Percentiles rank a stretch among this genome's conserved stretches.
phyloP scores from a whole-genome alignment of 2,329 filamentous ascomycete species.

The Rutstroemia sp. region DNA sequence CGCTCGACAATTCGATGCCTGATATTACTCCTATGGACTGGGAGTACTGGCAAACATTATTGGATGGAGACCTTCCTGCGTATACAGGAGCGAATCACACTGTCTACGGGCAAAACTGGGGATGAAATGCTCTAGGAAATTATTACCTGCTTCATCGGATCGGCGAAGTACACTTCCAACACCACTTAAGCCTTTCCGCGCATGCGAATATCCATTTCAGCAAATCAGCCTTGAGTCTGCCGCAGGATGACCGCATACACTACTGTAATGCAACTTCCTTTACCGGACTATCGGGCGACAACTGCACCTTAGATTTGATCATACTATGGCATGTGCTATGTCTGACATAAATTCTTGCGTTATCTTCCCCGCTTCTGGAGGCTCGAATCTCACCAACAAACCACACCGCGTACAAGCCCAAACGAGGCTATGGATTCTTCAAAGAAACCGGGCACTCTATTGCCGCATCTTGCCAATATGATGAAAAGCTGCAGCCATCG shows the following conservation, averaged over 20 bases:
- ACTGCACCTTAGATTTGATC: not conserved
- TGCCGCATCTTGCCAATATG: not conserved
- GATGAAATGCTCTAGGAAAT: not conserved
- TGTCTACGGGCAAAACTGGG: not conserved
- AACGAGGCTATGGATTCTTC: not conserved
- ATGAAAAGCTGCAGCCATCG: not conserved
- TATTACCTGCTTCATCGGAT: not conserved
- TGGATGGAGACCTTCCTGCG: constrained; percentile 24
- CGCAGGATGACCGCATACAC: not conserved
- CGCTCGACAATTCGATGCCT: constrained; percentile 16
- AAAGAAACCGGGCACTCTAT: not conserved
- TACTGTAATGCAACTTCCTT: not conserved
- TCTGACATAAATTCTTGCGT: not conserved
- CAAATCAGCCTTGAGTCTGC: not conserved
- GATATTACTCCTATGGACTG: constrained; percentile 24
- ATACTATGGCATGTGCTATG: not conserved
- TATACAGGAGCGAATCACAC: constrained; percentile 7
- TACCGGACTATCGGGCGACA: not conserved
- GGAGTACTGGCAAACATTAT: constrained; percentile 28
- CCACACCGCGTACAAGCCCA: not conserved
- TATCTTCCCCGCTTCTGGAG: not conserved
- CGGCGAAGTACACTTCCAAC: not conserved
- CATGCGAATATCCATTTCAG: not conserved
- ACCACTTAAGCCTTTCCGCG: not conserved
- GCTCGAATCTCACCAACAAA: not conserved